Evolutionary conservation across 495 filamentous ascomycete species (phyloP).

Genomic region (Penicillium diatomitis): DNA sequence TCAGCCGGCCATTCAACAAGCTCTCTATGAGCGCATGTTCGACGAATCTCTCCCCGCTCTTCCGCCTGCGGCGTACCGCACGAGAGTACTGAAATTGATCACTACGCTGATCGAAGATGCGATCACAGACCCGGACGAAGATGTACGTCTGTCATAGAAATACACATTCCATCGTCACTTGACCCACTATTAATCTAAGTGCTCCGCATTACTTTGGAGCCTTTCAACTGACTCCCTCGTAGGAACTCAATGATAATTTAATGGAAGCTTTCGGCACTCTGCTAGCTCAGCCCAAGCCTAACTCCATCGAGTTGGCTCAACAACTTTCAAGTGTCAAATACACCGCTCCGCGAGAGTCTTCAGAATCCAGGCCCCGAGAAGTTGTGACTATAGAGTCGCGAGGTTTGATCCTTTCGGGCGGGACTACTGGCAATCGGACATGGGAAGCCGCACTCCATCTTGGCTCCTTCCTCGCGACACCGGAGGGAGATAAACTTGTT

Average conservation of each 20-base stretch:
- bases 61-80: slow-evolving; percentile 58
- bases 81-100: slow-evolving; percentile 65
- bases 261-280: slow-evolving; percentile 51
- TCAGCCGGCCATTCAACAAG: slow-evolving; percentile 45
- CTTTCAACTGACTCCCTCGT: background rate
- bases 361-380: slow-evolving; percentile 32
- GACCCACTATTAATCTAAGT: background rate
- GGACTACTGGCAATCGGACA: slow-evolving; percentile 80
- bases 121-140: slow-evolving; percentile 67
- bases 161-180: background rate
- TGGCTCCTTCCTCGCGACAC: slow-evolving; percentile 56
- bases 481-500: slow-evolving; percentile 34
- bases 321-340: slow-evolving; percentile 71
- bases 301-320: slow-evolving; percentile 55
- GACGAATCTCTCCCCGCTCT: slow-evolving; percentile 39
- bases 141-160: slow-evolving; percentile 45
- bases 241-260: slow-evolving; percentile 74
- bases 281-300: slow-evolving; percentile 48
- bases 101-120: slow-evolving; percentile 54
- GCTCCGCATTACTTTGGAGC: background rate
- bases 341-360: slow-evolving; percentile 33
- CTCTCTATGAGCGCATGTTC: slow-evolving; percentile 57
- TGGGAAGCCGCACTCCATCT: slow-evolving; percentile 93
- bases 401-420: slow-evolving; percentile 59
- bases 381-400: slow-evolving; percentile 53